Evolutionary conservation across 2,329 filamentous ascomycete species (phyloP).

Genomic region (Claviceps quebecensis): DNA sequence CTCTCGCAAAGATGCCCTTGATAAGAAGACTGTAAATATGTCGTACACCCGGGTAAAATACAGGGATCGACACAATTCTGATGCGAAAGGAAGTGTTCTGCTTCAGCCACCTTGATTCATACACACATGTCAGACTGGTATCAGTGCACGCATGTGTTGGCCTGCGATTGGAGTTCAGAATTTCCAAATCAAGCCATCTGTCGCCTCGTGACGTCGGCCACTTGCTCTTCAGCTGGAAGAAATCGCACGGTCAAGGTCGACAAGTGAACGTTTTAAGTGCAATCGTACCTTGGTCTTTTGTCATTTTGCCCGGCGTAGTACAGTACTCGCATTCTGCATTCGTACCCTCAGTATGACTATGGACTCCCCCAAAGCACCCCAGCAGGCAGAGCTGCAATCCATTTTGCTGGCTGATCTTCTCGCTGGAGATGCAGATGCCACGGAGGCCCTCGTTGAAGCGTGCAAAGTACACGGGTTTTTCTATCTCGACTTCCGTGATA

Average conservation of each 20-base stretch:
- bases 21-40: too few species aligned
- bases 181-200: neutral
- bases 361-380: neutral
- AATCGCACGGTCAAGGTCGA: too few species aligned
- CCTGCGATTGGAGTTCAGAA: neutral
- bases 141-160: too few species aligned
- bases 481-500: constrained; percentile 1
- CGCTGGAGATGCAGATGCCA: neutral
- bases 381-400: neutral
- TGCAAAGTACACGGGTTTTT: constrained; percentile 3
- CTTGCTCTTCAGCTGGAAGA: neutral
- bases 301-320: neutral
- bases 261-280: neutral
- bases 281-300: too few species aligned
- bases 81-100: too few species aligned
- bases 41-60: too few species aligned
- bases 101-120: too few species aligned
- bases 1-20: too few species aligned
- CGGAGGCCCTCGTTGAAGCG: neutral
- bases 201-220: neutral
- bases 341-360: neutral
- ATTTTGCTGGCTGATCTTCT: neutral
- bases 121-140: too few species aligned
- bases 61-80: too few species aligned
- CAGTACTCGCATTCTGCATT: neutral